A percentile compares a stretch with the other conserved stretches of the same genome.
Conservation (phyloP, 2,329 filamentous ascomycete species). For the Penicillium sp. region DNA sequence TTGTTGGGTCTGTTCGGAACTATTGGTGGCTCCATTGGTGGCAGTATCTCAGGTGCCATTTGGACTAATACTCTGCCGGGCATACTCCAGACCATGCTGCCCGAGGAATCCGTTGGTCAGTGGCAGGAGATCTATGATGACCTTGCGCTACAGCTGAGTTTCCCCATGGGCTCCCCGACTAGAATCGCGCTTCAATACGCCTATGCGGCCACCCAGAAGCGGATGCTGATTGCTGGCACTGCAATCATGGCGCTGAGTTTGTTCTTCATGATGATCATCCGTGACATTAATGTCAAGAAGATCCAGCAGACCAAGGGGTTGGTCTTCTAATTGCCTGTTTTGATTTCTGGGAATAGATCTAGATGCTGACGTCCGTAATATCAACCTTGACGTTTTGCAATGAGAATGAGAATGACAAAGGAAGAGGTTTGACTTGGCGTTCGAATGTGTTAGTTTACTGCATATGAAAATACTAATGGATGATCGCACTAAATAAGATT, state of each 20-base stretch:
- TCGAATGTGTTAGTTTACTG: not conserved
- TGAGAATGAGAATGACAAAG: not conserved
- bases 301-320: constrained; percentile 54
- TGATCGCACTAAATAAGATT: not conserved
- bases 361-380: not conserved
- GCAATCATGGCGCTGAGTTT: constrained; percentile 45
- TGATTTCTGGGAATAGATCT: not conserved
- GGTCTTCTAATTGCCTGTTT: constrained; percentile 17
- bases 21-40: constrained; percentile 55
- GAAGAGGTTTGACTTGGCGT: not conserved
- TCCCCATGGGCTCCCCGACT: constrained; percentile 47
- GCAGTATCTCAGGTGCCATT: constrained; percentile 51
- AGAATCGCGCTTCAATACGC: constrained; percentile 58
- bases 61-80: constrained; percentile 52
- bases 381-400: not conserved
- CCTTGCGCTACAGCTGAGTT: constrained; percentile 44
- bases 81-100: constrained; percentile 48
- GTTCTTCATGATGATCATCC: constrained; percentile 46
- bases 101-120: constrained; percentile 29
- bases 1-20: constrained; percentile 55
- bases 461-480: not conserved
- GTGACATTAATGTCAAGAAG: constrained; percentile 51
- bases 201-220: constrained; percentile 55
- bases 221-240: constrained; percentile 52
- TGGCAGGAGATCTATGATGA: constrained; percentile 47